These are phyloP conservation scores for Colletotrichum lupini DNA, from an alignment of 2,329 filamentous ascomycete genomes.

Conservation along the genomic window DNA sequence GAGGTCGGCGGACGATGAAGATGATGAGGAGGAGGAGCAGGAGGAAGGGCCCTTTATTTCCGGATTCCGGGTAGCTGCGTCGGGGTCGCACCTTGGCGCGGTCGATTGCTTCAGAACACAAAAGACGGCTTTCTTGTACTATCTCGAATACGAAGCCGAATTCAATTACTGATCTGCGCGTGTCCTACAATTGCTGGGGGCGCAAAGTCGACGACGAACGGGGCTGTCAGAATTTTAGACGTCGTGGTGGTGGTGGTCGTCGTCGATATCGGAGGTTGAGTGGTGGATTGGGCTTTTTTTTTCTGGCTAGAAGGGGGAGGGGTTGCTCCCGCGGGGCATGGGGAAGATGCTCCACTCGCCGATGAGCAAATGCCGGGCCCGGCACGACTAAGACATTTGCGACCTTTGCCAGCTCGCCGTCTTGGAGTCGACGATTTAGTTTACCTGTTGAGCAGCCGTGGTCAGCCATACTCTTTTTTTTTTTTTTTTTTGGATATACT, in stretches of 20 bases:
- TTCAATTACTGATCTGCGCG: not conserved
- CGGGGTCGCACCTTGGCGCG: slow-evolving; percentile 22
- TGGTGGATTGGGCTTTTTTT: slow-evolving; percentile 11
- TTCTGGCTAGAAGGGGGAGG: not conserved
- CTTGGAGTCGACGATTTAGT: not conserved
- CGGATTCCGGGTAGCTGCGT: slow-evolving; percentile 24
- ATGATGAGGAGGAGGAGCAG: not conserved
- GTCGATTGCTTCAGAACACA: not conserved
- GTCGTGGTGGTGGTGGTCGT: not conserved
- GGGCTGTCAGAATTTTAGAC: not conserved
- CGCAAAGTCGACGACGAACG: not conserved
- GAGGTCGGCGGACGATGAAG: not conserved
- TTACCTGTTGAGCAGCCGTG: not conserved
- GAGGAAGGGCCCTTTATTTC: slow-evolving; percentile 14
- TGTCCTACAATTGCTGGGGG: not conserved
- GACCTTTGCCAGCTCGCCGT: not conserved
- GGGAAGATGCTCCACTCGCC: slow-evolving; percentile 15
- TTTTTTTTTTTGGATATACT: not conserved
- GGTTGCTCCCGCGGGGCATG: slow-evolving; percentile 5
- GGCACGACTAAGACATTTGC: not conserved
- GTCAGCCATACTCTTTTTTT: not conserved
- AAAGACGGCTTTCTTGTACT: slow-evolving; percentile 14
- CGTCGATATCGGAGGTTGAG: slow-evolving; percentile 19
- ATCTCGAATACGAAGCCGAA: slow-evolving; percentile 19
- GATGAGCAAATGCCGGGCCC: not conserved